Conservation (phyloP, 768 basidiomycete species). For the Trametes villosa region DNA sequence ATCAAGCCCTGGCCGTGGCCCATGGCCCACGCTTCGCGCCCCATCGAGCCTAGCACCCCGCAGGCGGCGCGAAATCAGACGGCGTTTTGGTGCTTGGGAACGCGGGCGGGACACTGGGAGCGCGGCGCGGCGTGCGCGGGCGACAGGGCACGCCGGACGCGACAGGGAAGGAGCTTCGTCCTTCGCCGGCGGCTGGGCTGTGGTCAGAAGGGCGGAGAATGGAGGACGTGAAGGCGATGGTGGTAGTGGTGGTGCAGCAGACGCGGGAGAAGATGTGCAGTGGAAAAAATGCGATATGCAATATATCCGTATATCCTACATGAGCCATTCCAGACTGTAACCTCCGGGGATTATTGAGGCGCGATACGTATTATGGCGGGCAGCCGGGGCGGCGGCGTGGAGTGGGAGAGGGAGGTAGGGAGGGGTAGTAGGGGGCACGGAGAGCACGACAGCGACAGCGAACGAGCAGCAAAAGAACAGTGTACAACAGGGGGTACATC, state of each 20-base stretch:
- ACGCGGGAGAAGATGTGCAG: too few relatives aligned
- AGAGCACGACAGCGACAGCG: conserved; percentile 16
- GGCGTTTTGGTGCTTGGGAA: conserved; percentile 21
- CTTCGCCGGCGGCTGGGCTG: too few relatives aligned
- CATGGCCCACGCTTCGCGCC: conserved; percentile 18
- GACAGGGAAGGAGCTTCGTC: too few relatives aligned
- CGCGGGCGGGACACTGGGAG: neutral
- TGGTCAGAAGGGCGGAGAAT: too few relatives aligned
- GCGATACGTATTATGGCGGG: conserved; percentile 1
- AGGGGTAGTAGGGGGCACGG: neutral
- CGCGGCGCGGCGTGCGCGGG: too few relatives aligned
- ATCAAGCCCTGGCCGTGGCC: conserved; percentile 1
- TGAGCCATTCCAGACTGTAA: too few relatives aligned
- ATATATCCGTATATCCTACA: too few relatives aligned
- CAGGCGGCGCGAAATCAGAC: conserved; percentile 1
- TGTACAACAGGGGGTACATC: neutral
- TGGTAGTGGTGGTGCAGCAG: too few relatives aligned
- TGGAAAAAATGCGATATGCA: too few relatives aligned
- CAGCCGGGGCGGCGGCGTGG: neutral
- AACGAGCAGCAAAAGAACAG: neutral
- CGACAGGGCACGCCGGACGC: too few relatives aligned
- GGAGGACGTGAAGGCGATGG: too few relatives aligned
- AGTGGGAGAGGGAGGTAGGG: neutral
- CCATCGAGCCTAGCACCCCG: conserved; percentile 7
- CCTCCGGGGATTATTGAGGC: too few relatives aligned